Percentiles rank a stretch among this genome's conserved stretches.
Conservation (phyloP, 306 rosid genomes). For the Begonia fuchsioides region DNA sequence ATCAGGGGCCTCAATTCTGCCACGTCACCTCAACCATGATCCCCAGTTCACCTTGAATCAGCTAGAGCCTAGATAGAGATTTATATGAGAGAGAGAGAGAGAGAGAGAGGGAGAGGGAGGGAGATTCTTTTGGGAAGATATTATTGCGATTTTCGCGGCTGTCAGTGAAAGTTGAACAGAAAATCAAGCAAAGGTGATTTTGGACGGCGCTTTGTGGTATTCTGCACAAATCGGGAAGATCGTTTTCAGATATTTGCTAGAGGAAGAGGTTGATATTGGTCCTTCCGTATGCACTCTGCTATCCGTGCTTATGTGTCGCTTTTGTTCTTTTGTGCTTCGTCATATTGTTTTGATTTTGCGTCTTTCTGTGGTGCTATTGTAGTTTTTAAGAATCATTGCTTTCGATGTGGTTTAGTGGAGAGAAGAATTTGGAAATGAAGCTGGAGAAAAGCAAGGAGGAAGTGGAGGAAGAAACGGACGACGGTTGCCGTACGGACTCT, state of each 20-base stretch:
- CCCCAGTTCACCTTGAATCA: too few species aligned
- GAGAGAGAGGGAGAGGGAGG: background rate
- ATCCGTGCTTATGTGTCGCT: background rate
- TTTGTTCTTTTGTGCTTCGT: background rate
- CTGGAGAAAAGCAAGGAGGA: background rate
- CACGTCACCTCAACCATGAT: too few species aligned
- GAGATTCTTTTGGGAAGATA: constrained; percentile 18
- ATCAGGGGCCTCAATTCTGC: too few species aligned
- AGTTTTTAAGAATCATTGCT: constrained; percentile 30
- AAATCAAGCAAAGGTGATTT: background rate
- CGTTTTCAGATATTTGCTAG: constrained; percentile 15
- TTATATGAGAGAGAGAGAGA: background rate
- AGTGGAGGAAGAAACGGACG: constrained; percentile 6
- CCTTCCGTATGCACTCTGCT: background rate
- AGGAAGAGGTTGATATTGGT: constrained; percentile 7
- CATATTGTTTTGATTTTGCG: background rate
- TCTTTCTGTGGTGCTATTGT: constrained; percentile 2
- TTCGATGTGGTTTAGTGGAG: constrained; percentile 4
- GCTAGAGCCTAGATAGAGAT: too few species aligned
- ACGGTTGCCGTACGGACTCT: constrained; percentile 4
- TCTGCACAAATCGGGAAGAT: background rate
- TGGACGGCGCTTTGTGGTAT: too few species aligned
- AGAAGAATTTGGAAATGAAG: background rate
- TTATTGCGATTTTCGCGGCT: constrained; percentile 20
- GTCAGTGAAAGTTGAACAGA: constrained; percentile 10